Evolutionary conservation across 805 yeast species (phyloP).

Genomic region (Candida takata): DNA sequence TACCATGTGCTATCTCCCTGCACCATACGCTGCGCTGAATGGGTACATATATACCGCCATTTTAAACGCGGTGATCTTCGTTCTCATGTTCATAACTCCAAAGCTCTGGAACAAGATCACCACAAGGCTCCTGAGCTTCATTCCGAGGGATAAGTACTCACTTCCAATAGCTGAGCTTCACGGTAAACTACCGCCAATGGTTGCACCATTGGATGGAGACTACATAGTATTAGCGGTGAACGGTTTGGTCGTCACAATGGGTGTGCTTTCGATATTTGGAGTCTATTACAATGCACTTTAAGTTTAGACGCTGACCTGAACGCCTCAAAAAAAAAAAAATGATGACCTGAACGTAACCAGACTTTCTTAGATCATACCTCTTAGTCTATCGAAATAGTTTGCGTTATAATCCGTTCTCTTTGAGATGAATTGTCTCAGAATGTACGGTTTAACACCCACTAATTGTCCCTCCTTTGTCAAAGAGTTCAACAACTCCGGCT

Average conservation of each 20-base stretch:
- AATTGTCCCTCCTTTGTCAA: conserved; percentile 77
- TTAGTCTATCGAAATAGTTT: conserved; percentile 19
- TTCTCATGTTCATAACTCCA: conserved; percentile 25
- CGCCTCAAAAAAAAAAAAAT: no score
- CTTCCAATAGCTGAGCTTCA: conserved; percentile 19
- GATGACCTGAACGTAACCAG: no score
- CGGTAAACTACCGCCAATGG: background rate
- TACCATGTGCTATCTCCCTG: conserved; percentile 49
- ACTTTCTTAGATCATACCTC: conserved; percentile 16
- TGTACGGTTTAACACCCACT: conserved; percentile 52
- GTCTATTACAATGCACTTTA: conserved; percentile 16
- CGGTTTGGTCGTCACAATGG: conserved; percentile 6
- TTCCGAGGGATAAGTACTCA: conserved; percentile 1
- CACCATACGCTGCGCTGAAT: conserved; percentile 40
- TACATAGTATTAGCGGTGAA: conserved; percentile 8
- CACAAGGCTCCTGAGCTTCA: conserved; percentile 1
- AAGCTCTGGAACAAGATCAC: conserved; percentile 19
- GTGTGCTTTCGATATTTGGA: conserved; percentile 14
- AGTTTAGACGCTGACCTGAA: background rate
- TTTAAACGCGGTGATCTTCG: conserved; percentile 13
- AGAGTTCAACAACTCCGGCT: conserved; percentile 70
- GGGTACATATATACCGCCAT: conserved; percentile 26
- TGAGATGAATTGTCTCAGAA: conserved; percentile 58
- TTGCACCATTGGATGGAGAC: conserved; percentile 7
- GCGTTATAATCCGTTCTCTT: conserved; percentile 64